Base-by-base conservation (phyloP, 192 early-diverging fungal species). In the Funneliformis mosseae region DNA sequence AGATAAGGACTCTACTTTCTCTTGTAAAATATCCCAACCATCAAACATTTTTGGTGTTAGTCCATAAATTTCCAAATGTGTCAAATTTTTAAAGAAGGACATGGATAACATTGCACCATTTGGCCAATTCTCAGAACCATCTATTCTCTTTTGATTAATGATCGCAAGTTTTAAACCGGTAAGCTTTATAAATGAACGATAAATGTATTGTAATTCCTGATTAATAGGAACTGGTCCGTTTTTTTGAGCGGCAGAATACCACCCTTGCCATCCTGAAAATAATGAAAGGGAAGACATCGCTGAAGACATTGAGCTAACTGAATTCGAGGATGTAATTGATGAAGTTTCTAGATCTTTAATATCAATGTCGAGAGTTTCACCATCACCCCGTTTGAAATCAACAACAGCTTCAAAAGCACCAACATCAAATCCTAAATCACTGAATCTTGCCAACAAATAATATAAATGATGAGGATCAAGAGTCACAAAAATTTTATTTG, bases 121-220 rank as follows among this genome's bases (percentile, higher is more conserved):
- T 14, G 79, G 55, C 70, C 66, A 42, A 46, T 79, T 81, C 41
- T 46, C 77, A 38, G 72, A 79, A 5, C 59, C 61, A 18, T 80
- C 77, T 21, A 84, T 61, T 63, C 70, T 82, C 38, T 81, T 82
- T 41, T 82, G 82, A 33, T 80, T 84, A 62, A 82, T 75, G 10
- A 80, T 75, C 12, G 83, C 76, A 27, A 91, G 83, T 33, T 85
- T 83, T 50, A 91, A 79, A 0, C 84, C 83, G 9, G 82, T 38
- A 16, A 91, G 83, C 33, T 81, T 82, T 38, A 83, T 81, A n/a
- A 91, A 76, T 61, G 84, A 82, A 50, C 80, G 78, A 81, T 87
- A 86, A 39, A 91, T 87, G 75, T 87, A 86, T 4, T 81, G 50
- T 39, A 91, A 84, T 25, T 91, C 90, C 45, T 85, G 83, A 39